A percentile compares a stretch with the other conserved stretches of the same genome.
phyloP scores from a whole-genome alignment of 768 basidiomycete genomes.

The Mycena metata region DNA sequence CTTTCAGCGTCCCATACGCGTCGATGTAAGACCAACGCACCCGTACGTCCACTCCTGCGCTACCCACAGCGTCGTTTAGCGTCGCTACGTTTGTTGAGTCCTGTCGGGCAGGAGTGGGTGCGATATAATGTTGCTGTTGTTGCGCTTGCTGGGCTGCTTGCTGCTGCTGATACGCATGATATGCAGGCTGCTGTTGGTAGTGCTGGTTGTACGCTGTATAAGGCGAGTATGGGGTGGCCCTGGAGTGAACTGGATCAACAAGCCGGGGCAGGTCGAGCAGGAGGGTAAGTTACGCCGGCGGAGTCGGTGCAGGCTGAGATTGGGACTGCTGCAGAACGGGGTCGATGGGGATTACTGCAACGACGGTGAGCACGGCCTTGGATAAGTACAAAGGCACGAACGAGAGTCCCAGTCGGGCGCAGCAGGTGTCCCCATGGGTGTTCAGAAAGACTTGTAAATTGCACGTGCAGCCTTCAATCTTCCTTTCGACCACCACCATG shows the following conservation, averaged over 20 bases:
- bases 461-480: slow-evolving; percentile 2
- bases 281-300: slow-evolving; percentile 23
- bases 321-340: slow-evolving; percentile 32
- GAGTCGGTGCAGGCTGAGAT: slow-evolving; percentile 10
- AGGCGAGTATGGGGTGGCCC: slow-evolving; percentile 13
- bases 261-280: slow-evolving; percentile 18
- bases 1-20: not conserved
- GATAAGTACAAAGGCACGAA: not conserved
- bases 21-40: slow-evolving; percentile 54
- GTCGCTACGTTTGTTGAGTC: slow-evolving; percentile 71
- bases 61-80: slow-evolving; percentile 84
- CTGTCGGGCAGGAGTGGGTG: slow-evolving; percentile 5
- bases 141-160: slow-evolving; percentile 11
- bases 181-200: slow-evolving; percentile 16
- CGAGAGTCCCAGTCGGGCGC: slow-evolving; percentile 30
- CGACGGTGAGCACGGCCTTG: not conserved
- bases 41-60: slow-evolving; percentile 85
- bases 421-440: slow-evolving; percentile 21
- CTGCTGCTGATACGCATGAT: slow-evolving; percentile 24
- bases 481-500: slow-evolving; percentile 10
- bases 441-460: not conserved
- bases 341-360: slow-evolving; percentile 35
- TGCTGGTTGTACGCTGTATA: slow-evolving; percentile 23
- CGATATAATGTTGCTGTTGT: slow-evolving; percentile 25
- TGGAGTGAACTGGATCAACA: slow-evolving; percentile 22